Base-by-base conservation (phyloP, 805 yeast species). In the Saccharomyces eubayanus region DNA sequence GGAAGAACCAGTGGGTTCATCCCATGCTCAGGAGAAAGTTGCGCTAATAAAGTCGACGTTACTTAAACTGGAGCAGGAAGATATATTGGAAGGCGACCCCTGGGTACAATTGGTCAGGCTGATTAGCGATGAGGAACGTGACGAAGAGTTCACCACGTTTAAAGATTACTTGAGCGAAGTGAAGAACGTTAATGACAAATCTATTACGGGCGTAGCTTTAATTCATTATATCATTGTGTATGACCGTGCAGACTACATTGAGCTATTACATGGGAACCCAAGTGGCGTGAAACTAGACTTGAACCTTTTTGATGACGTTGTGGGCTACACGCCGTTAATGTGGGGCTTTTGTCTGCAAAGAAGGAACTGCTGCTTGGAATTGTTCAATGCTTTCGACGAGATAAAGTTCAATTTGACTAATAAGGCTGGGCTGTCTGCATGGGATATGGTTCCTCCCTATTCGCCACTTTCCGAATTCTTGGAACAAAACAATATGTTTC, bases 321-420 rank as follows among this genome's bases (percentile, higher is more conserved):
- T 79, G 27, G 75, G 79, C 2, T 83, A 81, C 67, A 78, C 89
- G 0, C 89, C 96, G 10, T 68, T 87, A 47, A 88, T 87, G 94
- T 89, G 96, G 96, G 91, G 95, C 0, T 81, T 88, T 2, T 78
- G 83, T 59, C 75, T 84, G 59, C 78, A 82, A 52, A 80, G 81
- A 52, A 67, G 78, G 55, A 75, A 77, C 11, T 75, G 85, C 47
- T 83, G 81, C 14, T 77, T 80, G 48, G 69, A 77, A 53, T 70
- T 89, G 55, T 68, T 89, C 52, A 79, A 80, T 46, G 75, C 76
- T 54, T 86, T 84, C 40, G 92, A 91, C 0, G 85, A 84, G 55
- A 66, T 75, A 8, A 60, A 70, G 14, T 69, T 78, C 48, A 74
- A 76, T 51, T 77, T 77, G 9, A 57, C 70, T 6, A 69, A 73